phyloP scores from a whole-genome alignment of 371 early-diverging fungal species.

The Funneliformis caledonium region DNA sequence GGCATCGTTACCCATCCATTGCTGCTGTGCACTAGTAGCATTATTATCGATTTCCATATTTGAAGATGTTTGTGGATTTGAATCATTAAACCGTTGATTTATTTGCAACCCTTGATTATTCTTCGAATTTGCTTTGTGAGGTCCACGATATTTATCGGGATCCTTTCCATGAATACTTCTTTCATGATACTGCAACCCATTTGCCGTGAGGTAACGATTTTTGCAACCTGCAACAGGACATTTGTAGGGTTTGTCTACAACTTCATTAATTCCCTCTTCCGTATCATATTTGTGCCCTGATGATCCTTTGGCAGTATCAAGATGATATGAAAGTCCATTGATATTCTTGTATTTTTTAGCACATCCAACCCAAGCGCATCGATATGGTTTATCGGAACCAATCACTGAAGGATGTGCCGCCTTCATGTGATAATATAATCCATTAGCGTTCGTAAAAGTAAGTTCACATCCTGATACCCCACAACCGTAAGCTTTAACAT shows the following conservation, averaged over 20 bases:
- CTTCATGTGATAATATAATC: conserved; percentile 73
- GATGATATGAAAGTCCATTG: conserved; percentile 95
- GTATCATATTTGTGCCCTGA: conserved; percentile 47
- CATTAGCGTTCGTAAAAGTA: conserved; percentile 61
- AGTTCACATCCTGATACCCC: conserved; percentile 68
- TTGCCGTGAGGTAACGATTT: conserved; percentile 93
- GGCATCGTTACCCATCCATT: background rate
- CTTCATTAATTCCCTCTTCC: conserved; percentile 25
- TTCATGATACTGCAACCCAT: conserved; percentile 93
- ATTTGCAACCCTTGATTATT: background rate
- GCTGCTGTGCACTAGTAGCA: background rate
- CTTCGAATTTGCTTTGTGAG: background rate
- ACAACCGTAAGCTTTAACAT: conserved; percentile 71
- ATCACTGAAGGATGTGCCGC: conserved; percentile 56
- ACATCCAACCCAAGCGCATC: conserved; percentile 85
- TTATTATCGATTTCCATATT: background rate
- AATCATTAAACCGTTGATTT: background rate
- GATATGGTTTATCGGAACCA: conserved; percentile 63
- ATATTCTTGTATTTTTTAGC: conserved; percentile 93
- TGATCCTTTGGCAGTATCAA: conserved; percentile 76
- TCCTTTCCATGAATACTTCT: conserved; percentile 38
- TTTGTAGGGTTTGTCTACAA: conserved; percentile 65
- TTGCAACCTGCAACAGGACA: conserved; percentile 82
- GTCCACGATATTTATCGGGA: background rate
- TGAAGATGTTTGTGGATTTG: background rate